Evolutionary conservation across 805 yeast genomes (phyloP).

Genomic region (Zygosaccharomyces kombuchaensis): DNA sequence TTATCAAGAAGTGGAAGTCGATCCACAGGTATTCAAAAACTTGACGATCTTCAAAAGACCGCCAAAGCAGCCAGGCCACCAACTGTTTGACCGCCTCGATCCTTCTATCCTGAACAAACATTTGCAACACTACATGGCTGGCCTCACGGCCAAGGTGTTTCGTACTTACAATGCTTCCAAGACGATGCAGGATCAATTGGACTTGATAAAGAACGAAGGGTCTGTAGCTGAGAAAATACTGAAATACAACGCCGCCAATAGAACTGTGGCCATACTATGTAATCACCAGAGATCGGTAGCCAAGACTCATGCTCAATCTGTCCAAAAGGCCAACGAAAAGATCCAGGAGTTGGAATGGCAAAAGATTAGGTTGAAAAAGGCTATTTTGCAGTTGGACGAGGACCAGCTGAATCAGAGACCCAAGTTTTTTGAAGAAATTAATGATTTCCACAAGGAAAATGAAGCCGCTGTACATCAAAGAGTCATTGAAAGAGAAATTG

Average conservation of each 20-base stretch:
- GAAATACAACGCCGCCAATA: conserved; percentile 87
- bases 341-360: conserved; percentile 84
- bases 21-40: conserved; percentile 86
- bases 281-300: conserved; percentile 93
- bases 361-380: conserved; percentile 65
- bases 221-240: conserved; percentile 84
- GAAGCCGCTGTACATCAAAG: conserved; percentile 52
- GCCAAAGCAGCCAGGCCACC: conserved; percentile 90
- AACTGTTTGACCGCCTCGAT: conserved; percentile 83
- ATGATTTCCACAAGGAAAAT: conserved; percentile 62
- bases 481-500: conserved; percentile 63
- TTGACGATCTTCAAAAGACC: conserved; percentile 78
- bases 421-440: conserved; percentile 61
- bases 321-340: conserved; percentile 71
- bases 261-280: conserved; percentile 93
- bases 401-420: conserved; percentile 45
- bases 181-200: conserved; percentile 94
- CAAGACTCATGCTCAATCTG: conserved; percentile 76
- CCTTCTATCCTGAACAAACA: conserved; percentile 81
- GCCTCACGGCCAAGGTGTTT: conserved; percentile 92
- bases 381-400: conserved; percentile 64
- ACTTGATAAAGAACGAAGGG: conserved; percentile 78
- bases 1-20: conserved; percentile 90
- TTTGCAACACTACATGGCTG: conserved; percentile 85
- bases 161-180: conserved; percentile 96